Conservation (phyloP, 345 rosid species). For the Clarkia xantiana region DNA sequence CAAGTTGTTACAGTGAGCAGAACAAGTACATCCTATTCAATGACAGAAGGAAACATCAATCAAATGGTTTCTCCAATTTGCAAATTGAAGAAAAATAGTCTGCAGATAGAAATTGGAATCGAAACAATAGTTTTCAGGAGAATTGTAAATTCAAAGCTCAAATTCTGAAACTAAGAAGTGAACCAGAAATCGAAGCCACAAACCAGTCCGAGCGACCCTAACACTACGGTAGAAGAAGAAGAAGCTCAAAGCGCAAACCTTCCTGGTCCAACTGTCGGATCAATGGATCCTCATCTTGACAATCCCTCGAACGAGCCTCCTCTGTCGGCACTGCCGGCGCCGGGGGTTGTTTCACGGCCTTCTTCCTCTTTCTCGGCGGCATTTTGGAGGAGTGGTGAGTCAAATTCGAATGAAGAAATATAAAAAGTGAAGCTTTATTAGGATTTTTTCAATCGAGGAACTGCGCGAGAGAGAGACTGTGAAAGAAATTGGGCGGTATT, state of each 20-base stretch:
- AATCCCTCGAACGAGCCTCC: not conserved
- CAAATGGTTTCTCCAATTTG: no score
- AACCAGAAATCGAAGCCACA: no score
- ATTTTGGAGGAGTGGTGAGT: not conserved
- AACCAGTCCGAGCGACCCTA: no score
- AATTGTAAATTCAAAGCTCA: no score
- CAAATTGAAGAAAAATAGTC: no score
- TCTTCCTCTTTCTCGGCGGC: slow-evolving; percentile 4
- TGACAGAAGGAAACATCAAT: not conserved
- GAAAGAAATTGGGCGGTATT: no score
- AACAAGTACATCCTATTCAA: not conserved
- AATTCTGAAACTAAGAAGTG: no score
- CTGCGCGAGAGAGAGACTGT: no score
- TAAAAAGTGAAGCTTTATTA: not conserved
- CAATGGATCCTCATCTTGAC: not conserved
- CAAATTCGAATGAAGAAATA: not conserved
- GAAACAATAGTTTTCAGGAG: no score
- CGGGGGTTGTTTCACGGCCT: slow-evolving; percentile 3
- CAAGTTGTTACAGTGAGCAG: not conserved
- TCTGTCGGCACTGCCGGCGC: not conserved
- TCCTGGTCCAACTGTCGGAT: not conserved
- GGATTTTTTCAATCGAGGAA: no score
- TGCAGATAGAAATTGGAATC: no score
- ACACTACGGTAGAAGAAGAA: no score
- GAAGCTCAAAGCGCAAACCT: slow-evolving; percentile 1